A percentile compares a stretch with the other conserved stretches of the same genome.
phyloP scores from a whole-genome alignment of 257 asterid species.

The Nicotiana tabacum region DNA sequence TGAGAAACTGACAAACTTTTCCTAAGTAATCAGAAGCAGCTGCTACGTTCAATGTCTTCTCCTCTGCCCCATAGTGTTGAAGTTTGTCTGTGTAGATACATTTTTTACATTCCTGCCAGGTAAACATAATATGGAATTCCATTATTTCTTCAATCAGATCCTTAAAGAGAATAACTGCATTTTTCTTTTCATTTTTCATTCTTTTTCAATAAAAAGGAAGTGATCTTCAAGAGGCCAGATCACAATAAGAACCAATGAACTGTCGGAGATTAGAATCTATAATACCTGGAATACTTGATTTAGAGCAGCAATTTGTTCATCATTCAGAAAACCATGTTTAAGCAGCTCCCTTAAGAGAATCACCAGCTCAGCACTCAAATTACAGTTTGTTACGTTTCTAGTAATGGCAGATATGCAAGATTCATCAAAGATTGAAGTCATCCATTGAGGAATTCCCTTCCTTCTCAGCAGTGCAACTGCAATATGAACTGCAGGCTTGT shows the following conservation, averaged over 20 bases:
- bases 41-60: constrained; percentile 14
- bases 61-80: constrained; percentile 26
- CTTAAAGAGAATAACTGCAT: not conserved
- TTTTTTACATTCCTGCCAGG: constrained; percentile 58
- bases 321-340: constrained; percentile 49
- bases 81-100: constrained; percentile 43
- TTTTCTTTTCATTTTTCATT: not conserved
- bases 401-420: constrained; percentile 46
- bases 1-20: constrained; percentile 40
- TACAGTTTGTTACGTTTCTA: constrained; percentile 46
- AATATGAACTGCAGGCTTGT: constrained; percentile 59
- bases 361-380: constrained; percentile 56
- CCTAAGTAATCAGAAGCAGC: constrained; percentile 20
- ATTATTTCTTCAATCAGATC: not conserved
- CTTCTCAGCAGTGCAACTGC: constrained; percentile 61
- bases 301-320: constrained; percentile 51
- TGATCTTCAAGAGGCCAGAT: not conserved
- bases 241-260: not conserved
- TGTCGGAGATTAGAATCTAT: not conserved
- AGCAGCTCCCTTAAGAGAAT: constrained; percentile 62
- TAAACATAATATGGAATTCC: constrained; percentile 8
- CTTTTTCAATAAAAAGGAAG: not conserved
- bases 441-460: constrained; percentile 50
- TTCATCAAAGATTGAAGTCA: constrained; percentile 51
- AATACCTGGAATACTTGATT: constrained; percentile 71